Evolutionary conservation across 805 yeast species (phyloP).

Genomic region (Vanderwaltozyma yarrowii): DNA sequence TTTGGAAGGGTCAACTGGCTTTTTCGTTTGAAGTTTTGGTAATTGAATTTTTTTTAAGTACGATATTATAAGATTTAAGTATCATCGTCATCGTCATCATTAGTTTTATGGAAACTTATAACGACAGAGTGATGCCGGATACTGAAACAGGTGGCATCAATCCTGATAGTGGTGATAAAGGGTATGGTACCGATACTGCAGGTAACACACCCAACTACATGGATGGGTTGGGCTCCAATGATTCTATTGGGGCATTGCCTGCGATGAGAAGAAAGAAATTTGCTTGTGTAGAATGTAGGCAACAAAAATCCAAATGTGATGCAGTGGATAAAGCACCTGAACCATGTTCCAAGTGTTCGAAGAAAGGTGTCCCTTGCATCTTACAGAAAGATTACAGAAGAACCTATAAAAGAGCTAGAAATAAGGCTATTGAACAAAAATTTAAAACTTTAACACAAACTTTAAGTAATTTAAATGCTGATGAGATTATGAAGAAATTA

Average conservation of each 20-base stretch:
- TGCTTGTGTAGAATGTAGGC: conserved; percentile 95
- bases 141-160: too few species aligned
- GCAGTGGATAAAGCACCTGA: conserved; percentile 65
- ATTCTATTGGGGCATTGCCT: background rate
- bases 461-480: conserved; percentile 29
- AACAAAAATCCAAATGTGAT: conserved; percentile 88
- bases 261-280: conserved; percentile 34
- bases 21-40: too few species aligned
- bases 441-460: conserved; percentile 56
- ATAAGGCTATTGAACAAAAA: conserved; percentile 76
- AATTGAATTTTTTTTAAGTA: too few species aligned
- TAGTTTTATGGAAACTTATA: too few species aligned
- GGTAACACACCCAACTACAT: too few species aligned
- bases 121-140: too few species aligned
- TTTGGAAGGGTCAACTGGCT: too few species aligned
- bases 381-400: conserved; percentile 76
- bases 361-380: conserved; percentile 59
- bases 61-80: too few species aligned
- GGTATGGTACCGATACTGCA: too few species aligned
- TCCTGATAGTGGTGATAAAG: too few species aligned
- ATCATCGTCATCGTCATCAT: too few species aligned
- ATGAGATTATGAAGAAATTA: conserved; percentile 21
- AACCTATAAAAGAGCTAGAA: conserved; percentile 77
- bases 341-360: conserved; percentile 75
- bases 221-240: too few species aligned